phyloP scores from a whole-genome alignment of 106 monocot genomes.

The Allium fistulosum region DNA sequence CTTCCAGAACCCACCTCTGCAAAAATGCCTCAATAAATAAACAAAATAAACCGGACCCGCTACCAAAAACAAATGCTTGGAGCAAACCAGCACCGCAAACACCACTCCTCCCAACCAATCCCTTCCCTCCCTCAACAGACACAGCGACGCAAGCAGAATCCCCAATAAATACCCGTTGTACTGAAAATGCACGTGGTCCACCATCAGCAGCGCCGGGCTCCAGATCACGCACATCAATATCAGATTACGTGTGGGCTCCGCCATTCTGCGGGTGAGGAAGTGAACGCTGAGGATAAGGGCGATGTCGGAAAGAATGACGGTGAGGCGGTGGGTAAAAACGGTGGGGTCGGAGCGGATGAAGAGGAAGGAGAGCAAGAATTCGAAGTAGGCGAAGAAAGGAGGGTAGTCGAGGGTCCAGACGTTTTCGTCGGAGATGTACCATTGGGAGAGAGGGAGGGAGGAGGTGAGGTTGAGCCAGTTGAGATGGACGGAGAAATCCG shows the following conservation, averaged over 20 bases:
- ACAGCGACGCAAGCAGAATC: slow-evolving; percentile 55
- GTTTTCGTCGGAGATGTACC: slow-evolving; percentile 71
- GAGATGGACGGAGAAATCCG: slow-evolving; percentile 86
- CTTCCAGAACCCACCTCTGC: slow-evolving; percentile 30
- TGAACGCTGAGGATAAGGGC: slow-evolving; percentile 36
- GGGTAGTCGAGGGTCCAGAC: slow-evolving; percentile 96
- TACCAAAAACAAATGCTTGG: slow-evolving; percentile 86
- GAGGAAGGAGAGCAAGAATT: slow-evolving; percentile 68
- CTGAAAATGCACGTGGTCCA: slow-evolving; percentile 96
- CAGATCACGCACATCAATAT: slow-evolving; percentile 37
- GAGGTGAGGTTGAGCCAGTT: slow-evolving; percentile 87
- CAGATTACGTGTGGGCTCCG: slow-evolving; percentile 1
- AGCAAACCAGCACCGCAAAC: slow-evolving; percentile 74
- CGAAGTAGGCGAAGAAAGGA: slow-evolving; percentile 87
- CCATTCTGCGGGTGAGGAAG: slow-evolving; percentile 19
- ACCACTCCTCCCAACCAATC: slow-evolving; percentile 61
- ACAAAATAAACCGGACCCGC: slow-evolving; percentile 87
- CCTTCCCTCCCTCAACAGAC: slow-evolving; percentile 44
- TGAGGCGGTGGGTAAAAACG: slow-evolving; percentile 53
- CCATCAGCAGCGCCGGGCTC: slow-evolving; percentile 70
- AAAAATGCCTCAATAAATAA: slow-evolving; percentile 82
- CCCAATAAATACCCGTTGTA: slow-evolving; percentile 84
- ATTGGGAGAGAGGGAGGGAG: slow-evolving; percentile 58
- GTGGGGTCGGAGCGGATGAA: slow-evolving; percentile 36
- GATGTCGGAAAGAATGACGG: slow-evolving; percentile 50